phyloP scores from a whole-genome alignment of 202 grass and related monocot species.

The Digitaria exilis region DNA sequence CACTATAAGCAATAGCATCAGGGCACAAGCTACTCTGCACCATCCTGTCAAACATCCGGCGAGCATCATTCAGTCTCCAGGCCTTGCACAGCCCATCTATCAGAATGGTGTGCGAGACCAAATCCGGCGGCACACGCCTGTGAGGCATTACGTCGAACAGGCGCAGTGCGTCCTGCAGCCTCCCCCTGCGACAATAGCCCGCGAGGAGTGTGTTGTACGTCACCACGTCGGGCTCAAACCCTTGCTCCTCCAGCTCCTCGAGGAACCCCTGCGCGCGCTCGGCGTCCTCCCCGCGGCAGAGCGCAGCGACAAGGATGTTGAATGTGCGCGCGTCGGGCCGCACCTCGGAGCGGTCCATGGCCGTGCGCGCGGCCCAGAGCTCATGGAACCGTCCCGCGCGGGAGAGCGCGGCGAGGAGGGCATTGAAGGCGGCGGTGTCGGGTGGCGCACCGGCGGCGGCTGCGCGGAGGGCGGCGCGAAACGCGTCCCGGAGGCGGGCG shows the following conservation, averaged over 20 bases:
- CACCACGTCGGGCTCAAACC: constrained; percentile 85
- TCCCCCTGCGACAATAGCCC: constrained; percentile 67
- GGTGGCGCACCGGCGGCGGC: constrained; percentile 50
- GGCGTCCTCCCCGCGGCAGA: constrained; percentile 66
- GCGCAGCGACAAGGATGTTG: constrained; percentile 77
- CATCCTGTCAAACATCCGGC: constrained; percentile 76
- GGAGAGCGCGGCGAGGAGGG: constrained; percentile 61
- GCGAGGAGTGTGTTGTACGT: constrained; percentile 84
- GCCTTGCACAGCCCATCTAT: constrained; percentile 62
- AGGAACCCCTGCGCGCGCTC: constrained; percentile 69
- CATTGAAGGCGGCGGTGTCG: constrained; percentile 66
- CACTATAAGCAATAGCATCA: constrained; percentile 66
- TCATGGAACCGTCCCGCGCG: constrained; percentile 46
- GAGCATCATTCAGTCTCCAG: constrained; percentile 52
- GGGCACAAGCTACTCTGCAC: constrained; percentile 53
- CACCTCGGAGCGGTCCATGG: constrained; percentile 54
- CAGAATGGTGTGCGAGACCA: constrained; percentile 78
- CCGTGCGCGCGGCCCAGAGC: constrained; percentile 61
- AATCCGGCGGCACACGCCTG: constrained; percentile 63
- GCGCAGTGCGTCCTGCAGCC: constrained; percentile 59
- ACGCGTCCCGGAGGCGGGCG: constrained; percentile 49
- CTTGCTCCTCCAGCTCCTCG: constrained; percentile 86
- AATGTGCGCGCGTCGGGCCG: constrained; percentile 68
- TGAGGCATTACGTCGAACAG: constrained; percentile 74
- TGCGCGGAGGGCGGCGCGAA: constrained; percentile 53